A percentile compares a stretch with the other conserved stretches of the same genome.
Conservation (phyloP, 495 filamentous ascomycete species). For the Aspergillus homomorphus region DNA sequence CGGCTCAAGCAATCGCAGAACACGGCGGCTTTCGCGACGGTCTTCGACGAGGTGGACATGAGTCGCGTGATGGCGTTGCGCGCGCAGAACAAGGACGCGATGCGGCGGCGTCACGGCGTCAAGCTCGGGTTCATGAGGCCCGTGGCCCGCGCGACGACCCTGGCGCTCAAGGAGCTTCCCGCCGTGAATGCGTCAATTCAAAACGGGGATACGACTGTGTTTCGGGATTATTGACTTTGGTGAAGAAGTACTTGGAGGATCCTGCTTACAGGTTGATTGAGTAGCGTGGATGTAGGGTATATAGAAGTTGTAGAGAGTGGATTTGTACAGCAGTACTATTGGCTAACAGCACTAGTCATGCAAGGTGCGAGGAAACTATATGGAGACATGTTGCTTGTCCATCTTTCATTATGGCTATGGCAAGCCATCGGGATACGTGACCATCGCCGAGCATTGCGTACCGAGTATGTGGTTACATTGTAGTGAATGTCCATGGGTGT, state of each 20-base stretch:
- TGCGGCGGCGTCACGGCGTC: slow-evolving; percentile 81
- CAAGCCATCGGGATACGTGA: no score
- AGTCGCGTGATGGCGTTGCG: slow-evolving; percentile 83
- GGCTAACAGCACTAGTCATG: no score
- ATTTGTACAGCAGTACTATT: no score
- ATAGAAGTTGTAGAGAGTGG: no score
- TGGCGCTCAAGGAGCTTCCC: slow-evolving; percentile 82
- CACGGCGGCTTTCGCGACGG: slow-evolving; percentile 72
- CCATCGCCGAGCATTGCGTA: no score
- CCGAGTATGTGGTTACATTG: no score
- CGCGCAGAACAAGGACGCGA: slow-evolving; percentile 79
- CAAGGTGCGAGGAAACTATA: no score
- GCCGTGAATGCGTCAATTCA: slow-evolving; percentile 89
- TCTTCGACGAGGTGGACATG: slow-evolving; percentile 96
- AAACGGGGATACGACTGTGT: slow-evolving; percentile 87
- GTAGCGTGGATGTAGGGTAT: no score
- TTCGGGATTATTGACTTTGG: slow-evolving; percentile 76
- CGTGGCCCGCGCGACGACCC: slow-evolving; percentile 76
- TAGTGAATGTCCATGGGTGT: no score
- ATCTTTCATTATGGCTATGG: no score
- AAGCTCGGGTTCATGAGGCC: slow-evolving; percentile 94
- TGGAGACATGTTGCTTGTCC: no score
- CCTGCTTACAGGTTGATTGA: slow-evolving; percentile 72
- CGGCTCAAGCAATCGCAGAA: slow-evolving; percentile 11
- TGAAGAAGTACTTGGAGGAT: slow-evolving; percentile 89